Evolutionary conservation across 768 basidiomycete species (phyloP), one percentile per base, ranked within the genome.

Genomic region (Boletus tylopilopsis): DNA sequence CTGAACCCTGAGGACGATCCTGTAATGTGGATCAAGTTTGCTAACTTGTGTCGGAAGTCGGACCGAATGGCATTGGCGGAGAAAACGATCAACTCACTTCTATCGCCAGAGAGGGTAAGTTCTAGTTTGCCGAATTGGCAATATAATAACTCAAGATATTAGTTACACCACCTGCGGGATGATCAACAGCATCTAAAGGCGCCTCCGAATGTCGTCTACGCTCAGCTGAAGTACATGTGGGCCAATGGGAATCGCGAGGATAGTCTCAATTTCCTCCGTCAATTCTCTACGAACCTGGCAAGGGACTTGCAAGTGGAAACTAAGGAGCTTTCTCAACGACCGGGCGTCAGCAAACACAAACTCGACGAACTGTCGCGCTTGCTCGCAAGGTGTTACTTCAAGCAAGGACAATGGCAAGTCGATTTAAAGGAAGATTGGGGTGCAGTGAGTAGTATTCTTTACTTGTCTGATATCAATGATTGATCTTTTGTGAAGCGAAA

Each of bases 11-110:
- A 90, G 55, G 93, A 96, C 54, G 94, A 97, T 64, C 91, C 90
- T 37, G 81, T 89, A 39, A 97, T 96, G 84, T 98, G 94, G 94
- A 96, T 99, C 70, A 94, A 96, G 70, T 97, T 99, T 62, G 92
- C 95, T 3, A 98, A 99, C 61, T 74, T 98, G 1, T 98, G 96
- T 64, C 90, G 96, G 44, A 95, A 95, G 70, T 89, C 83, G 16
- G 93, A 95, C 42, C 84, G 96, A 6, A 90, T 98, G 81, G 79
- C 80, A n/a, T 73, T 99, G 42, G 94, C 95, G 0, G 94, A 97
- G 59, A 98, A 98, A 72, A 96, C 95, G 0, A 87, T 99, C 61
- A 90, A 94, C 55, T 95, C 93, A 0, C 70, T 99, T 2, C 73
- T 96, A 25, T 84, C 87, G 10, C 85, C 87, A 5, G 87, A 87